A percentile compares a stretch with the other conserved stretches of the same genome.
These are phyloP conservation scores for cucumber (Cucumis sativus) DNA, from an alignment of 306 rosid species.

Conservation along the genomic window DNA sequence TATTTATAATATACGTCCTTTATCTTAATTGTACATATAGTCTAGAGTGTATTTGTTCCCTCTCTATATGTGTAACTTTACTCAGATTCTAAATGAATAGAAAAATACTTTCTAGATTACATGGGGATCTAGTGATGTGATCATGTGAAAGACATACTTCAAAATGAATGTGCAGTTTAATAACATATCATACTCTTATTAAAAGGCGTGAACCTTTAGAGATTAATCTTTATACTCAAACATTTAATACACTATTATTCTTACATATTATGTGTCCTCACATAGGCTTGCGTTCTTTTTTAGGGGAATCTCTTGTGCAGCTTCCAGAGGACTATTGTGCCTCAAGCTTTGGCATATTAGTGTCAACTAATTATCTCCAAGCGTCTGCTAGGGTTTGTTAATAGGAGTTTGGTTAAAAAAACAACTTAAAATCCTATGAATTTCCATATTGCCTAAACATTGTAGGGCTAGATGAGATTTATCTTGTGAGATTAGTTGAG, in stretches of 20 bases:
- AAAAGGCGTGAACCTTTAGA: not conserved
- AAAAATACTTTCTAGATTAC: too few species aligned
- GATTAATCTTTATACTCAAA: not conserved
- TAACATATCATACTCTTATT: not conserved
- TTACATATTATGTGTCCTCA: not conserved
- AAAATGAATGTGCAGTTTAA: not conserved
- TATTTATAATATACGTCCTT: too few species aligned
- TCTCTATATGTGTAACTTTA: too few species aligned
- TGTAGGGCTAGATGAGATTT: too few species aligned
- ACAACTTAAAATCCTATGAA: not conserved
- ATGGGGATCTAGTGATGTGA: not conserved
- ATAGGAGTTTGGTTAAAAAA: not conserved
- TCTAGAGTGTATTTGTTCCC: too few species aligned
- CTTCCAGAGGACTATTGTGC: not conserved
- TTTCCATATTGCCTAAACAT: too few species aligned
- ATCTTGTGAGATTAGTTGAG: too few species aligned
- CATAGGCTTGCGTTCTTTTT: not conserved
- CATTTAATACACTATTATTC: not conserved
- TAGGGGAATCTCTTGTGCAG: not conserved
- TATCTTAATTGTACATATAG: too few species aligned
- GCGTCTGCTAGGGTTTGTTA: not conserved
- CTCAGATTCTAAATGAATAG: too few species aligned
- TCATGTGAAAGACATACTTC: not conserved
- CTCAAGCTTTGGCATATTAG: not conserved
- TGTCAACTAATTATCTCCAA: not conserved